phyloP scores from a whole-genome alignment of 2,329 filamentous ascomycete species.

The Fusarium lyarnte region DNA sequence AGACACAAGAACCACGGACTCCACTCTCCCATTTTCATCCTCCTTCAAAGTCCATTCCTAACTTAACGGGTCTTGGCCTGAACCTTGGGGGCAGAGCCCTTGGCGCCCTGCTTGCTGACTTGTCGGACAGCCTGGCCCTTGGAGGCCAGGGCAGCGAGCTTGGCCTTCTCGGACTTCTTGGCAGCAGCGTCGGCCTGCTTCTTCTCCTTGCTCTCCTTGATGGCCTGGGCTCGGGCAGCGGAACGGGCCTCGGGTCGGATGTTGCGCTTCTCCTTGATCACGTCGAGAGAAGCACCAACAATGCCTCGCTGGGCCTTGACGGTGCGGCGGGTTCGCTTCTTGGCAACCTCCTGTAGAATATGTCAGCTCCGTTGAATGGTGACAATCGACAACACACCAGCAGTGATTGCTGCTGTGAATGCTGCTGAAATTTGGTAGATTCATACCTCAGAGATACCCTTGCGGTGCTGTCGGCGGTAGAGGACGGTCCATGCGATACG shows the following conservation, averaged over 20 bases:
- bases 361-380: conserved; percentile 51
- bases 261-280: conserved; percentile 98
- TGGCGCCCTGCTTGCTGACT: conserved; percentile 95
- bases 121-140: conserved; percentile 84
- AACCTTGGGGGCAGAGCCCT: conserved; percentile 88
- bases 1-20: conserved; percentile 56
- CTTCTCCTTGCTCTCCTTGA: conserved; percentile 99
- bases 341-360: conserved; percentile 88
- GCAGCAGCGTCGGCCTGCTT: conserved; percentile 84
- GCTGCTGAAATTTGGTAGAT: conserved; percentile 11
- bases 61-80: conserved; percentile 81
- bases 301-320: conserved; percentile 99
- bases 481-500: conserved; percentile 99
- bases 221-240: conserved; percentile 87
- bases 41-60: conserved; percentile 28
- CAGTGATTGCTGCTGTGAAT: background rate
- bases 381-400: background rate
- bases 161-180: conserved; percentile 99
- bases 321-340: conserved; percentile 98
- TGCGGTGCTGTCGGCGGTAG: conserved; percentile 98
- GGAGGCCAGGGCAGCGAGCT: conserved; percentile 77
- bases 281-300: conserved; percentile 98
- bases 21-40: conserved; percentile 46
- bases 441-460: conserved; percentile 99
- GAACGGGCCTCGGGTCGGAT: conserved; percentile 95